A percentile compares a stretch with the other conserved stretches of the same genome.
Evolutionary conservation across 176 grass and related monocot genomes (phyloP).

Genomic region (Metroxylon sagu): DNA sequence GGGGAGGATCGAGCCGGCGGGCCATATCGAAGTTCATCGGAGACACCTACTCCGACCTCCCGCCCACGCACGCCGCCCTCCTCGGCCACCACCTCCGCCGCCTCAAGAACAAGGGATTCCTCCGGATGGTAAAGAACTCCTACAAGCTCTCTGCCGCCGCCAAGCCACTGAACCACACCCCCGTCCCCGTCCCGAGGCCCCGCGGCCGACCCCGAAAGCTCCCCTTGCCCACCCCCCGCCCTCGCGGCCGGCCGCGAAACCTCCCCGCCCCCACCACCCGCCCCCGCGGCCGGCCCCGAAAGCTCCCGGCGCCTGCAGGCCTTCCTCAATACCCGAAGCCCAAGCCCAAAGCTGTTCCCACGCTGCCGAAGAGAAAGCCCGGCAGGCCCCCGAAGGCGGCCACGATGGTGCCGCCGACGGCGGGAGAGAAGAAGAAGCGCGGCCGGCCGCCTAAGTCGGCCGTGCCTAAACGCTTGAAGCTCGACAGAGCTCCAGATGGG

Average conservation of each 20-base stretch:
- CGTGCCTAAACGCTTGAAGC: too few species aligned
- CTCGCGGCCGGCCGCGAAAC: too few species aligned
- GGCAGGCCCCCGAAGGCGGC: constrained; percentile 2
- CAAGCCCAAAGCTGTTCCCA: too few species aligned
- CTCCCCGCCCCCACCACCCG: too few species aligned
- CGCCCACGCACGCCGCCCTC: constrained; percentile 22
- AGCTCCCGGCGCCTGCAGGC: too few species aligned
- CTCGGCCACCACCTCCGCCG: constrained; percentile 38
- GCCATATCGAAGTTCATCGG: constrained; percentile 37
- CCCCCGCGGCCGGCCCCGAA: not conserved
- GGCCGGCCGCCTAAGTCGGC: constrained; percentile 23
- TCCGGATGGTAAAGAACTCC: constrained; percentile 16
- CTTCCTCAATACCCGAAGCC: too few species aligned
- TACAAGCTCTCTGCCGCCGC: constrained; percentile 15
- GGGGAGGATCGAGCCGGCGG: constrained; percentile 12
- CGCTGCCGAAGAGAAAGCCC: not conserved
- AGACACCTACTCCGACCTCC: constrained; percentile 33
- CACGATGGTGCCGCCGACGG: not conserved
- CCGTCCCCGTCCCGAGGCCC: too few species aligned
- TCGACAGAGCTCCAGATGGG: not conserved
- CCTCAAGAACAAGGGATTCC: constrained; percentile 26
- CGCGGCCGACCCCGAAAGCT: too few species aligned
- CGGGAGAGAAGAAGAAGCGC: constrained; percentile 11
- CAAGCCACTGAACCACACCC: too few species aligned
- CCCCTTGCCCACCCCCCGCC: not conserved